Conservation (phyloP, 441 rosid genomes). For the Adansonia gregorii region DNA sequence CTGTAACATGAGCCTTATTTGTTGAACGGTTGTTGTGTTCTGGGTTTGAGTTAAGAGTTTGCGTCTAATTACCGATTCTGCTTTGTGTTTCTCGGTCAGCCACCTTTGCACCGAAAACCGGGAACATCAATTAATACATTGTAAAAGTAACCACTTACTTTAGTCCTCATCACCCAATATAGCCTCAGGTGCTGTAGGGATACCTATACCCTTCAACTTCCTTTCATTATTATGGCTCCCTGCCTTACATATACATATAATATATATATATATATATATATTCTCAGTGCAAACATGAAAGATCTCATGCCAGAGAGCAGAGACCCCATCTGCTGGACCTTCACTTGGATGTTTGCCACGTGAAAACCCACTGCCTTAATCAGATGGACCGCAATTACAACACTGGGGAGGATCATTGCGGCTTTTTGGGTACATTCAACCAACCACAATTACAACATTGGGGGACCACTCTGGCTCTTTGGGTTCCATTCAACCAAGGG, state of each 20-base stretch:
- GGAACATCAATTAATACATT: too few relatives aligned
- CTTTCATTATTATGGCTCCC: not conserved
- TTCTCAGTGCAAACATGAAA: not conserved
- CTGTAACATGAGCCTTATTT: not conserved
- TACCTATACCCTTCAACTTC: too few relatives aligned
- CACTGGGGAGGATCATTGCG: conserved; percentile 20
- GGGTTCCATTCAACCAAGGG: not conserved
- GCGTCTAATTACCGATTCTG: too few relatives aligned
- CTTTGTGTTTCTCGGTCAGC: too few relatives aligned
- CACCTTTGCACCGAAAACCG: too few relatives aligned
- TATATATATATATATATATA: not conserved
- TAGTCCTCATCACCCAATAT: too few relatives aligned
- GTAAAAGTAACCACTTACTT: too few relatives aligned
- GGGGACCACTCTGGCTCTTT: conserved; percentile 20
- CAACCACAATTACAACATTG: not conserved
- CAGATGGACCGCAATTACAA: not conserved
- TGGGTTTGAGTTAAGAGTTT: not conserved
- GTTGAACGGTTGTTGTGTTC: not conserved
- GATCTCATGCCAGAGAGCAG: not conserved
- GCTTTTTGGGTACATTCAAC: not conserved
- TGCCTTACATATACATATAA: not conserved
- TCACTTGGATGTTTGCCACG: conserved; percentile 28
- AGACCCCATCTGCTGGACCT: conserved; percentile 15
- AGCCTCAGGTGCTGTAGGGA: too few relatives aligned
- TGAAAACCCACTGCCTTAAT: not conserved